Evolutionary conservation across 2,329 filamentous ascomycete species (phyloP), one percentile per base, ranked within the genome.

Genomic region (Lasiodiplodia sp.): DNA sequence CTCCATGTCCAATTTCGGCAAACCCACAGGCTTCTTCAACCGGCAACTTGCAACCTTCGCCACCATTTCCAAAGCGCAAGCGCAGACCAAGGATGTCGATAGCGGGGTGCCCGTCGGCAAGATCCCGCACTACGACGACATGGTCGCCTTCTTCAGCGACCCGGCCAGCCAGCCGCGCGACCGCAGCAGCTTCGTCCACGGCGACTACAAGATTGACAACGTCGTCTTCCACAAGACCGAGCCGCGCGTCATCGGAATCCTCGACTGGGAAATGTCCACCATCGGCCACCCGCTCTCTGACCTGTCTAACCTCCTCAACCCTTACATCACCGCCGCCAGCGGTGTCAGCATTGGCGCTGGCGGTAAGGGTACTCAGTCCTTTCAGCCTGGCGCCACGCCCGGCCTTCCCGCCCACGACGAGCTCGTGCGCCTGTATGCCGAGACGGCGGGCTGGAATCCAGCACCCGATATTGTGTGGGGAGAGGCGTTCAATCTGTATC

Each of bases 181-280:
- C 78, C 86, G 92, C 70, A 89, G 87, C 25, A 91, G 90, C 4
- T 86, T 97, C 71, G 90, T 98, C 37, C 96, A 98, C 76, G 96
- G 96, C 44, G 96, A 99, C 80, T 99, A 95, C 84, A 99, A 98
- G 84, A 97, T 85, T 67, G 84, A 85, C 71, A 86, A 85, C 68
- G 76, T 85, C 34, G 82, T 84, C 60, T 99, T 97, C 79, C 93
- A 97, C 83, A 92, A 92, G 81, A 94, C 92, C 0, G 91, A 95
- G 78, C 89, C 94, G 6, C 85, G 90, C 66, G 94, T 98, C 14
- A 94, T 98, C 80, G 96, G 95, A 4, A 94, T 98, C 67, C 82
- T 98, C 6, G 96, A 99, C 82, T 98, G 95, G 95, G 96, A 98
- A 83, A 97, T 99, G 93, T 94, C 93, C 44, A 98, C 96, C 0